These are phyloP conservation scores for Chamaenerion angustifolium DNA, from an alignment of 345 rosid species.

Conservation along the genomic window DNA sequence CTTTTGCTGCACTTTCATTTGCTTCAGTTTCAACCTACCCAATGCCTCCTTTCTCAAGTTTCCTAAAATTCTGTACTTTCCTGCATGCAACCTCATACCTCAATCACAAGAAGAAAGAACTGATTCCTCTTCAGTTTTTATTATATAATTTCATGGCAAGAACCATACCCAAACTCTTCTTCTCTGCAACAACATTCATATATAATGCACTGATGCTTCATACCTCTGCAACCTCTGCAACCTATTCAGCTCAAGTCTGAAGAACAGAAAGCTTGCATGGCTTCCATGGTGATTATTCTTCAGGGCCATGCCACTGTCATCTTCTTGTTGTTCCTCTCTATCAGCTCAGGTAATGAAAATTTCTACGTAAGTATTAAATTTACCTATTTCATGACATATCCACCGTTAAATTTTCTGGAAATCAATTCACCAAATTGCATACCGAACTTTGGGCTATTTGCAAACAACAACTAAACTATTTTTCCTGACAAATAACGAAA, in stretches of 20 bases:
- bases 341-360: slow-evolving; percentile 49
- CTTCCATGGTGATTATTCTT: slow-evolving; percentile 57
- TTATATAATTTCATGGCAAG: slow-evolving; percentile 9
- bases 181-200: slow-evolving; percentile 23
- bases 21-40: too few relatives aligned
- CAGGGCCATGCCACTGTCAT: slow-evolving; percentile 18
- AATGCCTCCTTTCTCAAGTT: slow-evolving; percentile 54
- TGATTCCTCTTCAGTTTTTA: slow-evolving; percentile 38
- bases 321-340: slow-evolving; percentile 36
- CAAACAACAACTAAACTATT: not conserved
- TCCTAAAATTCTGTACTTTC: slow-evolving; percentile 63
- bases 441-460: too few relatives aligned
- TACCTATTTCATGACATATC: not conserved
- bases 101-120: slow-evolving; percentile 68
- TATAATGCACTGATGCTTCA: too few relatives aligned
- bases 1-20: too few relatives aligned
- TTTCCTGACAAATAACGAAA: too few relatives aligned
- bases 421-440: not conserved
- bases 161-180: slow-evolving; percentile 2
- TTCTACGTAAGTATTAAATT: not conserved
- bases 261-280: slow-evolving; percentile 32
- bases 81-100: slow-evolving; percentile 4
- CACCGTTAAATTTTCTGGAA: not conserved
- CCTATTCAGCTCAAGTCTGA: too few relatives aligned
- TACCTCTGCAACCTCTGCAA: slow-evolving; percentile 9